These are phyloP conservation scores for Aspergillus clavatus DNA, from an alignment of 2,329 filamentous ascomycete genomes.

Conservation along the genomic window DNA sequence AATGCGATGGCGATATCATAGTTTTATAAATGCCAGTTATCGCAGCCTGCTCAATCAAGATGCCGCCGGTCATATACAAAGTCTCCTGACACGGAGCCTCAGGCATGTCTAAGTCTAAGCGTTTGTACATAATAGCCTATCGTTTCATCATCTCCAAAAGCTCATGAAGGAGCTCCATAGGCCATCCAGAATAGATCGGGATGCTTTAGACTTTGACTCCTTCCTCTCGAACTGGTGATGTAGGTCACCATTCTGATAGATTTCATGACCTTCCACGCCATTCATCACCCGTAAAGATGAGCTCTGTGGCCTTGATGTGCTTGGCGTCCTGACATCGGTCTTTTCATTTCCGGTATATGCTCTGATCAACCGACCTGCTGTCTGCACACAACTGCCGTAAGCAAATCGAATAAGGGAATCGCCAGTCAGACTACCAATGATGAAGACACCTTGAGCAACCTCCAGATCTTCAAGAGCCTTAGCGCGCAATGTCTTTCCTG, in stretches of 20 bases:
- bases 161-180: slow-evolving; percentile 12
- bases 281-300: slow-evolving; percentile 33
- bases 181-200: slow-evolving; percentile 1
- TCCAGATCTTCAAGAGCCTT: slow-evolving; percentile 51
- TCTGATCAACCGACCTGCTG: slow-evolving; percentile 49
- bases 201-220: not conserved
- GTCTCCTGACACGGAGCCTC: too few relatives aligned
- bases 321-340: slow-evolving; percentile 1
- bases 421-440: slow-evolving; percentile 56
- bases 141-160: slow-evolving; percentile 8
- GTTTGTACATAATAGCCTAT: not conserved
- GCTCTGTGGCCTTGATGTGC: slow-evolving; percentile 8
- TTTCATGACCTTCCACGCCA: slow-evolving; percentile 35
- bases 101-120: not conserved
- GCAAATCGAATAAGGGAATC: slow-evolving; percentile 58
- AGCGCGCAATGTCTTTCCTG: slow-evolving; percentile 50
- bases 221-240: not conserved
- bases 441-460: slow-evolving; percentile 50
- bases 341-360: slow-evolving; percentile 16
- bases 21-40: too few relatives aligned
- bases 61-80: too few relatives aligned
- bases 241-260: slow-evolving; percentile 6
- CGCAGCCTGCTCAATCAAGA: too few relatives aligned
- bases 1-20: too few relatives aligned
- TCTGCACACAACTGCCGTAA: slow-evolving; percentile 55